Conservation (phyloP, 2,329 filamentous ascomycete genomes). For the Colletotrichum sp. region DNA sequence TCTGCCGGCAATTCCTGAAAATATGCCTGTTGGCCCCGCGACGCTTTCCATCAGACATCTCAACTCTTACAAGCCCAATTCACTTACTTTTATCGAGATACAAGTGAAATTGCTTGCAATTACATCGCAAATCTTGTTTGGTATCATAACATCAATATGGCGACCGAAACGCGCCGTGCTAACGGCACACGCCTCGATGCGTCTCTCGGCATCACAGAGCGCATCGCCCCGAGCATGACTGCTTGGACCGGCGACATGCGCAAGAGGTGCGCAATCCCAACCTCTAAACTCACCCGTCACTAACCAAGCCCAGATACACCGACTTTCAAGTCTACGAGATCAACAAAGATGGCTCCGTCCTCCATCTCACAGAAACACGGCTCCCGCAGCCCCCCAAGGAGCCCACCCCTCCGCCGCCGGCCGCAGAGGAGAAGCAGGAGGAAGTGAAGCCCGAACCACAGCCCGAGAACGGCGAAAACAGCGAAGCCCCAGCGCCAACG, state of each 20-base stretch:
- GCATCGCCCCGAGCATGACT: constrained; percentile 21
- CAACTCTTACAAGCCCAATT: neutral
- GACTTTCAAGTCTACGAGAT: constrained; percentile 96
- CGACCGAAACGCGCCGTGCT: constrained; percentile 2
- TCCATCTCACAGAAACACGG: constrained; percentile 62
- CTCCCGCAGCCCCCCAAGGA: constrained; percentile 12
- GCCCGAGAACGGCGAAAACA: constrained; percentile 19
- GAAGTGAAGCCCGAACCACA: constrained; percentile 14
- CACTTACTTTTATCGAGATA: neutral
- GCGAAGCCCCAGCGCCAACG: constrained; percentile 30
- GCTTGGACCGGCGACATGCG: constrained; percentile 23
- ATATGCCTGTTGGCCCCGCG: constrained; percentile 14
- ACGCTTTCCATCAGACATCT: neutral
- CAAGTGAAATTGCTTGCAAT: neutral
- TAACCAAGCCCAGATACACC: constrained; percentile 66
- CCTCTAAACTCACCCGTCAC: neutral
- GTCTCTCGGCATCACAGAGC: constrained; percentile 22
- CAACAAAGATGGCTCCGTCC: constrained; percentile 72
- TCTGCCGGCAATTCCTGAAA: constrained; percentile 18
- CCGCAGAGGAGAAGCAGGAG: constrained; percentile 20
- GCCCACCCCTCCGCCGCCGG: neutral
- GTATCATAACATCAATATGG: neutral
- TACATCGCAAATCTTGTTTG: neutral
- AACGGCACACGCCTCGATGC: constrained; percentile 19
- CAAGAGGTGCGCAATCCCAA: constrained; percentile 6